Base-by-base conservation (phyloP, 2,329 filamentous ascomycete species). In the Microsporum ferrugineum region DNA sequence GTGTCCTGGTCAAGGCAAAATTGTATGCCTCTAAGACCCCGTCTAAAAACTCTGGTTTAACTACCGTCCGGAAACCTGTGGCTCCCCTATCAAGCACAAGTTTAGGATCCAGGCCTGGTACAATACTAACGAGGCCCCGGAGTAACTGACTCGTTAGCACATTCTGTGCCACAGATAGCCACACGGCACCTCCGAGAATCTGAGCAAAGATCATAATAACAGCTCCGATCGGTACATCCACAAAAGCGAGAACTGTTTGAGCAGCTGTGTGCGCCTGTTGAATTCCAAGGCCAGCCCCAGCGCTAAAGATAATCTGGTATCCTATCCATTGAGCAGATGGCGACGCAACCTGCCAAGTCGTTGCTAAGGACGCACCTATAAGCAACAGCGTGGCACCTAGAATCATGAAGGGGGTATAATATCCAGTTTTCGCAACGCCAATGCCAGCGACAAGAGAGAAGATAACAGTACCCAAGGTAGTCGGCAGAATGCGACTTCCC, bases 401-500 rank as follows among this genome's bases (percentile, higher is more conserved):
- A 36, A 74, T 68, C 68, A 75, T 71, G 58, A 75, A 75, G 1
- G 74, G 75, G 0, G 70, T 73, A 61, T 75, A 76, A 65, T 75
- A 75, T 12, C 75, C 75, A 5, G 71, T 59, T 2, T 61, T 62
- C 1, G 69, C 71, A 49, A 75, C 68, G 0, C 68, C 56, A 14
- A 61, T 66, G 12, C 74, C 73, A 8, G 68, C 62, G 2, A 73
- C 41, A 33, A 76, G 65, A 5, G 71, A 69, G 39, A 66, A 60
- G 14, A 75, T 38, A 14, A 74, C 70, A 7, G 71, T 66, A 5
- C 63, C 59, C 8, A 75, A 66, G 47, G 74, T 66, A 62, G 70
- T 68, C 3, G 75, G 76, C 1, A 72, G 14, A 57, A 67, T 65
- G 64, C 69, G 62, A 60, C 68, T 68, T 10, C 71, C 73, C 6